phyloP scores from a whole-genome alignment of 1,284 basidiomycete genomes.

The Moesziomyces sp. region DNA sequence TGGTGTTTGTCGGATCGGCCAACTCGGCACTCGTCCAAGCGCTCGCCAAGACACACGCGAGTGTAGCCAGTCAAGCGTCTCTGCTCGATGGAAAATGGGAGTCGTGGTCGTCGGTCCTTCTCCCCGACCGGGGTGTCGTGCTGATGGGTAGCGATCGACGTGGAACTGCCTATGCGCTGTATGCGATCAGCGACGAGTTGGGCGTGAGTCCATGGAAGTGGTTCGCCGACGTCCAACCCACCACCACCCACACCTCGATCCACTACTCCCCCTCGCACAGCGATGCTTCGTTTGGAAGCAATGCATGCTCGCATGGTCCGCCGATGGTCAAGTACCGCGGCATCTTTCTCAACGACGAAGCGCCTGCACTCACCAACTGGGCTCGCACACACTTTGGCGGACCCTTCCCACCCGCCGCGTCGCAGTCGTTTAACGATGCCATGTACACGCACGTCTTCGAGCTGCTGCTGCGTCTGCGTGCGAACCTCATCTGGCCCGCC shows the following conservation, averaged over 20 bases:
- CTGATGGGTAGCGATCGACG: conserved; percentile 25
- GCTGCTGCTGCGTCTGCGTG: conserved; percentile 76
- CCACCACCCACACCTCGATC: conserved; percentile 10
- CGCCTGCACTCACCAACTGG: conserved; percentile 74
- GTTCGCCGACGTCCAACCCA: conserved; percentile 33
- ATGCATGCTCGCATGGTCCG: conserved; percentile 74
- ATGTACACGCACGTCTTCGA: conserved; percentile 76
- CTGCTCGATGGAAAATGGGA: conserved; percentile 22
- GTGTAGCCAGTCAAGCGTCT: conserved; percentile 1
- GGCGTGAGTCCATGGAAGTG: conserved; percentile 34
- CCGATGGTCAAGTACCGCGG: conserved; percentile 79
- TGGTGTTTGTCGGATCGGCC: conserved; percentile 14
- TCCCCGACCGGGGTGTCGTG: conserved; percentile 8
- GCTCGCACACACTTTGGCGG: conserved; percentile 76
- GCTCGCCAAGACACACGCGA: conserved; percentile 6
- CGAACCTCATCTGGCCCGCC: conserved; percentile 75
- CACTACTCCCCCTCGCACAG: conserved; percentile 16
- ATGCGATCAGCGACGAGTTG: conserved; percentile 32
- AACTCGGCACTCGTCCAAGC: conserved; percentile 14
- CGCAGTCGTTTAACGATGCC: conserved; percentile 74
- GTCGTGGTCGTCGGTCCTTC: conserved; percentile 10
- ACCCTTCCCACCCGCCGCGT: conserved; percentile 71
- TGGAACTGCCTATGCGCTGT: conserved; percentile 24
- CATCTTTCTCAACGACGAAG: conserved; percentile 76
- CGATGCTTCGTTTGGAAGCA: conserved; percentile 4